A percentile compares a stretch with the other conserved stretches of the same genome.
Conservation (phyloP, 768 basidiomycete species). For the Cytidiella melzeri region DNA sequence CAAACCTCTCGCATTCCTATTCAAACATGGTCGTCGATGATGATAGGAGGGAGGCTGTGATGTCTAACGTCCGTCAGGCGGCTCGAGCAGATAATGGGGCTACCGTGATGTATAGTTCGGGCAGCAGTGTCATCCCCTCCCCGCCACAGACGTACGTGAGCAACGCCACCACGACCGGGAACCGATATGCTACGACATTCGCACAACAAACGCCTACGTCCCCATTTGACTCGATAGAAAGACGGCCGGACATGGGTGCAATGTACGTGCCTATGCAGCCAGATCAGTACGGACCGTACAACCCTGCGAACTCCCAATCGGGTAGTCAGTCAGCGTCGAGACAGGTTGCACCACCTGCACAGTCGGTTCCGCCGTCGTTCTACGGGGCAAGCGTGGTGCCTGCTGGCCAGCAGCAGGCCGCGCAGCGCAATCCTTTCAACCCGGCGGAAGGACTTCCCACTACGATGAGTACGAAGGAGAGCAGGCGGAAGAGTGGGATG, state of each 20-base stretch:
- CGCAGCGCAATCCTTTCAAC: constrained; percentile 32
- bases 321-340: constrained; percentile 29
- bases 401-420: constrained; percentile 28
- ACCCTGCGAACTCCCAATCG: constrained; percentile 26
- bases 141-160: constrained; percentile 70
- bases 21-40: constrained; percentile 63
- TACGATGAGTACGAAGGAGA: constrained; percentile 43
- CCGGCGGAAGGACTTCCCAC: constrained; percentile 14
- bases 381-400: constrained; percentile 60
- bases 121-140: constrained; percentile 55
- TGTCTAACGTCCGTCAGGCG: constrained; percentile 70
- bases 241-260: constrained; percentile 57
- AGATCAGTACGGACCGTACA: constrained; percentile 64
- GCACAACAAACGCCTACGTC: constrained; percentile 33
- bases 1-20: constrained; percentile 58
- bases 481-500: constrained; percentile 56
- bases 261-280: constrained; percentile 82
- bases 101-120: constrained; percentile 35
- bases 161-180: constrained; percentile 44
- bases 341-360: constrained; percentile 45
- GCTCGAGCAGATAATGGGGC: constrained; percentile 43
- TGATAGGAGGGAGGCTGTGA: constrained; percentile 69
- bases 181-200: constrained; percentile 57
- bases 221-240: constrained; percentile 49
- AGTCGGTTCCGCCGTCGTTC: constrained; percentile 57